Evolutionary conservation across 306 rosid genomes (phyloP).

Genomic region (Cucumis melo): DNA sequence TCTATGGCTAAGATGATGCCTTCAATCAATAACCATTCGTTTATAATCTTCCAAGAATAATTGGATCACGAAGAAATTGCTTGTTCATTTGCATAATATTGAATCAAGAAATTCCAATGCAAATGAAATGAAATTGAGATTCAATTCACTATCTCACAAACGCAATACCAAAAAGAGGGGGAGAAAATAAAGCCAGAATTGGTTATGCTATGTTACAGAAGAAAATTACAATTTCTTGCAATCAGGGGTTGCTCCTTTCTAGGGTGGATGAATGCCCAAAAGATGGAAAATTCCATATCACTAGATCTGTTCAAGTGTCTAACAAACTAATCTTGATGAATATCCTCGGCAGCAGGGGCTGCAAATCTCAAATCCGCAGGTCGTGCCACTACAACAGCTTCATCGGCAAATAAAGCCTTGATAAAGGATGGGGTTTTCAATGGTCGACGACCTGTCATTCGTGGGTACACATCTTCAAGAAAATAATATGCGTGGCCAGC

Average conservation of each 20-base stretch:
- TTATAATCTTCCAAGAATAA: neutral
- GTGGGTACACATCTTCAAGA: constrained; percentile 87
- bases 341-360: constrained; percentile 50
- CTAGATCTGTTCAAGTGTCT: neutral
- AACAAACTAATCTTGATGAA: constrained; percentile 34
- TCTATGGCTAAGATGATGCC: neutral
- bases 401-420: constrained; percentile 80
- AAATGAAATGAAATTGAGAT: neutral
- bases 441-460: constrained; percentile 81
- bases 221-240: neutral
- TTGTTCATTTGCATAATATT: neutral
- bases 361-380: constrained; percentile 79
- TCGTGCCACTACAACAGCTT: constrained; percentile 66
- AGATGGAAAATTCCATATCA: neutral
- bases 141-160: neutral
- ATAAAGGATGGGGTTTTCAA: constrained; percentile 77
- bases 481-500: constrained; percentile 97
- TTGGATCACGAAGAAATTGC: neutral
- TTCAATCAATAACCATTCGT: neutral
- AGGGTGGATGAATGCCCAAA: neutral
- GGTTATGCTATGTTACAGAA: constrained; percentile 1
- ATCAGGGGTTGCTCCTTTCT: neutral
- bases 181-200: neutral
- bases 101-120: neutral
- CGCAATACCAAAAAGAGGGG: neutral